Percentiles rank a stretch among this genome's conserved stretches.
Evolutionary conservation across 257 asterid genomes (phyloP).

Genomic region (Haberlea rhodopensis): DNA sequence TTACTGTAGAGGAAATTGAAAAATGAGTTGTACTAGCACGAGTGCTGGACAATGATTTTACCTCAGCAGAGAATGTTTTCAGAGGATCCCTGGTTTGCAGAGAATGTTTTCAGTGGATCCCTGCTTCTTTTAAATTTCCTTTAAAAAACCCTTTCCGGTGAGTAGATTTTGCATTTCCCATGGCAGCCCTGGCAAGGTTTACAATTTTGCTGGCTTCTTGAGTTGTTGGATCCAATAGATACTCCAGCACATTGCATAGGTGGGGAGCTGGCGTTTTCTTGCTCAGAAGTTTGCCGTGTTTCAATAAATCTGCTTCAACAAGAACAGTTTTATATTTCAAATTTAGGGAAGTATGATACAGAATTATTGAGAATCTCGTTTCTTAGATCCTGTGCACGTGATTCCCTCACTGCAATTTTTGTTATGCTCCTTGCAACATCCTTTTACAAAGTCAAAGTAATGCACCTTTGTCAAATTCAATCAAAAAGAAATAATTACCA

Average conservation of each 20-base stretch:
- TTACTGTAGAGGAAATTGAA: background rate
- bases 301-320: conserved; percentile 65
- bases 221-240: conserved; percentile 83
- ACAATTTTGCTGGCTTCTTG: conserved; percentile 96
- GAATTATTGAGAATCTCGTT: conserved; percentile 64
- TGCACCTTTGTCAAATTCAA: conserved; percentile 11
- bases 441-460: conserved; percentile 36
- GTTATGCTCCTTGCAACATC: conserved; percentile 93
- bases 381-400: conserved; percentile 88
- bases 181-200: conserved; percentile 92
- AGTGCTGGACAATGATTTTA: conserved; percentile 25
- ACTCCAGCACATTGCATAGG: conserved; percentile 77
- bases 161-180: conserved; percentile 51
- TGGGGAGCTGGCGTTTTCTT: conserved; percentile 81
- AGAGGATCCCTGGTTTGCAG: too few species aligned
- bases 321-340: conserved; percentile 11
- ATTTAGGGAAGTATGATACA: background rate
- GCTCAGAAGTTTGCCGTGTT: conserved; percentile 81
- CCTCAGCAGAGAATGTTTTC: conserved; percentile 92
- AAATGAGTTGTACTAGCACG: background rate
- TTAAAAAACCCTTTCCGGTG: conserved; percentile 56
- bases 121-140: conserved; percentile 64
- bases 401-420: conserved; percentile 69
- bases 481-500: conserved; percentile 10
- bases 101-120: conserved; percentile 80